Evolutionary conservation across 805 yeast species (phyloP).

Genomic region (Nakazawaea ernobii): DNA sequence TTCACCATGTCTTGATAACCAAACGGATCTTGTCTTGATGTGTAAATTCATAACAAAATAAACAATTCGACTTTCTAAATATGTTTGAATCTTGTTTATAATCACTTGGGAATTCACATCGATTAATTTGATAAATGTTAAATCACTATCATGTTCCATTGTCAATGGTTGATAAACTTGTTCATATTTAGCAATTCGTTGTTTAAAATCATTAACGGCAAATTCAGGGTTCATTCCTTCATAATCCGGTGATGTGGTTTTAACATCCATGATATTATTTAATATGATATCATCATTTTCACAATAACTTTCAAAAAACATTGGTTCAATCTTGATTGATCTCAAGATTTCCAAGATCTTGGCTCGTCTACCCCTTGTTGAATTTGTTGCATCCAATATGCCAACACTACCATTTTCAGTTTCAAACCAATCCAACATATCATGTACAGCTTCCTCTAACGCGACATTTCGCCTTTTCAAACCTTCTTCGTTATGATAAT

Average conservation of each 20-base stretch:
- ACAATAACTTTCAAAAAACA: constrained; percentile 91
- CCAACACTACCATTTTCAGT: constrained; percentile 85
- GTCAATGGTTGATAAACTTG: constrained; percentile 73
- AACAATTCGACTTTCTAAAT: constrained; percentile 86
- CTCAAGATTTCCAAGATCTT: constrained; percentile 52
- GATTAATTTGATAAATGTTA: constrained; percentile 82
- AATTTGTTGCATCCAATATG: constrained; percentile 89
- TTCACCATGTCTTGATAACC: constrained; percentile 96
- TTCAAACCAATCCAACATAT: constrained; percentile 82
- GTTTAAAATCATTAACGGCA: constrained; percentile 67
- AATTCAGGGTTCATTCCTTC: constrained; percentile 58
- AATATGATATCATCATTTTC: constrained; percentile 72
- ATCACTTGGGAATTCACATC: constrained; percentile 87
- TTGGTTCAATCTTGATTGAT: constrained; percentile 70
- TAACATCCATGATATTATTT: constrained; percentile 81
- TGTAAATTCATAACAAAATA: constrained; percentile 95
- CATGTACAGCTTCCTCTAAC: constrained; percentile 63
- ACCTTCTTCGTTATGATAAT: constrained; percentile 60
- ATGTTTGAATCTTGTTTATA: constrained; percentile 80
- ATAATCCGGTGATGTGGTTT: constrained; percentile 83
- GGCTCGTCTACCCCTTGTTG: constrained; percentile 66
- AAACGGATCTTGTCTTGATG: constrained; percentile 85
- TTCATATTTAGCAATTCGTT: constrained; percentile 71
- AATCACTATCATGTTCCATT: constrained; percentile 46
- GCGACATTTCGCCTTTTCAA: constrained; percentile 61